Conservation (phyloP, 2,329 filamentous ascomycete species). For the Penicillium italicum region DNA sequence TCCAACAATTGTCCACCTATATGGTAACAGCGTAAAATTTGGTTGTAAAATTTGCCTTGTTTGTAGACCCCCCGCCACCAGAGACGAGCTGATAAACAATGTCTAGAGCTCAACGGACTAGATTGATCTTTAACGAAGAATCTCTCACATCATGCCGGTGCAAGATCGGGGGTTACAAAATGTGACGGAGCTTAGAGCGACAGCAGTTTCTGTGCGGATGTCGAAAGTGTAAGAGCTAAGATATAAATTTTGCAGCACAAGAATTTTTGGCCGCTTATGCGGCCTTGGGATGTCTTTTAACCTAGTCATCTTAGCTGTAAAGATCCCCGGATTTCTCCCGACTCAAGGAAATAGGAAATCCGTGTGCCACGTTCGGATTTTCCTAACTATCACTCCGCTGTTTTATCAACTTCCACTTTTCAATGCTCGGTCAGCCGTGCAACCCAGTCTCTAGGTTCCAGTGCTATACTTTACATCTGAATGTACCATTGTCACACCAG, state of each 20-base stretch:
- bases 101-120: background rate
- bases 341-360: background rate
- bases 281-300: too few species aligned
- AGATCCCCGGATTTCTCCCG: slow-evolving; percentile 14
- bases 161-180: background rate
- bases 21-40: background rate
- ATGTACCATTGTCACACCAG: too few species aligned
- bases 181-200: background rate
- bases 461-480: too few species aligned
- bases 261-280: too few species aligned
- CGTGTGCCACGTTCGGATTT: background rate
- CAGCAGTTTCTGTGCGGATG: background rate
- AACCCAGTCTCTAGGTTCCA: too few species aligned
- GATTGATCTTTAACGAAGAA: background rate
- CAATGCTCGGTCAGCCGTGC: too few species aligned
- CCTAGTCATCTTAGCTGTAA: too few species aligned
- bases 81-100: background rate
- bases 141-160: background rate
- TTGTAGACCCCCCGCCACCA: background rate
- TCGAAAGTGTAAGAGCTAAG: background rate
- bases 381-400: background rate
- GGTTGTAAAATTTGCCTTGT: background rate
- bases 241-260: too few species aligned
- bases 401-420: background rate
- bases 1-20: background rate